Base-by-base conservation (phyloP, 73 alveolate genomes). In the Stentor coeruleus region DNA sequence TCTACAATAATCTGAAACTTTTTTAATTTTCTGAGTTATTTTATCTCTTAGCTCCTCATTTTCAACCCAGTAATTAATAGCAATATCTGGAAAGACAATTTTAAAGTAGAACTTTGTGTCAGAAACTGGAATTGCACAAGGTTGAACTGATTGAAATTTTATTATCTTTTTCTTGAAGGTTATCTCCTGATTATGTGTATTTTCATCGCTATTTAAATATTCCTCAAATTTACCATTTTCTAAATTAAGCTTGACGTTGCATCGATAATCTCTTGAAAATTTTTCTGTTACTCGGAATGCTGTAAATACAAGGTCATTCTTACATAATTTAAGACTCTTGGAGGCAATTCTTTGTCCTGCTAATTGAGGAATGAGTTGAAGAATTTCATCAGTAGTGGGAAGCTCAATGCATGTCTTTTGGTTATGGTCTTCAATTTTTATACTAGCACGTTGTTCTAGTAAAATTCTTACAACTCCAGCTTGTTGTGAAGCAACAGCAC, bases 391-490 rank as follows among this genome's bases (percentile, higher is more conserved):
- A 76, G 84, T 91, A 76, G 75, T 90, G 3, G 89, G 84, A 39
- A 83, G 36, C 3, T 90, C 92, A 36, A 90, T 59, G 26, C 92
- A 89, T 58, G 90, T 77, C 75, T 72, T 74, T 28, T 91, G 91
- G 55, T 86, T 86, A 74, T 77, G 88, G 72, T 86, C 74, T 14
- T 81, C 74, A 55, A 82, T 74, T 55, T 74, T 58, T 40, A 87
- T 83, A 20, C 86, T 89, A 38, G 93, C 92, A 86, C 90, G 82
- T 79, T 76, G 85, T 77, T 86, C 87, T 39, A 90, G 59, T 41
- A 90, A 87, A 39, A 85, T 59, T 59, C 88, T 86, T 41, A 90
- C 95, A 2, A 90, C 83, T 90, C 82, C 83, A 75, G 86, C 81
- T 83, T 90, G 82, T 60, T 84, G 83, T 82, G 82, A 84, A 77